Conservation (phyloP, 2,329 filamentous ascomycete species). For the Ceratocystis eucalypticola region DNA sequence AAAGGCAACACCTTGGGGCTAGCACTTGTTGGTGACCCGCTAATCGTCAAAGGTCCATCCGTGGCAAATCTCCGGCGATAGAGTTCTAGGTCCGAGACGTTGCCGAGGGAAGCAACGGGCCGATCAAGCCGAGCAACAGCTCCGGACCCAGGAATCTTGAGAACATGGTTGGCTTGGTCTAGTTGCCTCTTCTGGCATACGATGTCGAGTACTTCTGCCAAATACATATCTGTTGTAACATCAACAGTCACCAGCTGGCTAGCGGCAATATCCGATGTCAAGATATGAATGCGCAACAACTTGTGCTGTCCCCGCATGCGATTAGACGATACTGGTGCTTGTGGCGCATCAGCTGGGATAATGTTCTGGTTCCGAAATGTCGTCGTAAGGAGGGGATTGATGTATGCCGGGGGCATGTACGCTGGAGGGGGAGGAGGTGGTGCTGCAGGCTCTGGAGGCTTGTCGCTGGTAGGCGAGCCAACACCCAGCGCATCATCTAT, state of each 20-base stretch:
- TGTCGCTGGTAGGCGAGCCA: constrained; percentile 20
- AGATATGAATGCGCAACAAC: constrained; percentile 57
- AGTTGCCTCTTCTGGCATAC: constrained; percentile 65
- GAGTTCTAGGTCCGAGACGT: constrained; percentile 61
- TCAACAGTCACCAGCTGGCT: constrained; percentile 62
- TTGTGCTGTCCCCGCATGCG: constrained; percentile 51
- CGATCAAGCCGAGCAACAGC: constrained; percentile 65
- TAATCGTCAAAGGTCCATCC: constrained; percentile 55
- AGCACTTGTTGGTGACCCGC: constrained; percentile 53
- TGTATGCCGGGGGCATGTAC: constrained; percentile 23
- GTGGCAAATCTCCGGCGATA: constrained; percentile 61
- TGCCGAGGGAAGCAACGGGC: constrained; percentile 64
- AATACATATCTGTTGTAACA: constrained; percentile 69
- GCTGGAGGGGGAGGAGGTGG: constrained; percentile 28
- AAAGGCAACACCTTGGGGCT: constrained; percentile 52
- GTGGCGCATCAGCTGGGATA: constrained; percentile 45
- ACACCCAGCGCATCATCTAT: constrained; percentile 24
- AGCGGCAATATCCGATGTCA: constrained; percentile 53
- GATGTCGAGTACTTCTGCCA: constrained; percentile 66
- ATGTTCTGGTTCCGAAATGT: constrained; percentile 37
- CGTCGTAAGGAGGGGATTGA: constrained; percentile 47
- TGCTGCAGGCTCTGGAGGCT: constrained; percentile 26
- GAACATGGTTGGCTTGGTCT: constrained; percentile 65
- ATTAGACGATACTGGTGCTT: constrained; percentile 32
- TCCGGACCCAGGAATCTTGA: constrained; percentile 62